Evolutionary conservation across 805 yeast genomes (phyloP), one percentile per base, ranked within the genome.

Genomic region (Pichia kluyveri): DNA sequence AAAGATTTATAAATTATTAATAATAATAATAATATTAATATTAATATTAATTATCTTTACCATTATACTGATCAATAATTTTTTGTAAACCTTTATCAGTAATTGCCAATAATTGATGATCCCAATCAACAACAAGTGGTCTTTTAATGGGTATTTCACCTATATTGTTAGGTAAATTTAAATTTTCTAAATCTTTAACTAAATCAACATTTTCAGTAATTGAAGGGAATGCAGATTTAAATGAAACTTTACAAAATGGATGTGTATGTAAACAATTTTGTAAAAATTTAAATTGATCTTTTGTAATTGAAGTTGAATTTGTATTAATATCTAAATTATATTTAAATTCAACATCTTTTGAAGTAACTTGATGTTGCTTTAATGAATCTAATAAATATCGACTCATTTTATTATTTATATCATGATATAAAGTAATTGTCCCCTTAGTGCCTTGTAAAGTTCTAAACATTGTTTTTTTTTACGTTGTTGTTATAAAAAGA

Each of bases 41-140:
- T 15, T 15, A 8, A 10, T 28, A 9, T 28, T 30, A 30, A 11
- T 11, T 12, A 10, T 30, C 32, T 30, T 27, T 54, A 31, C 50
- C 51, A 38, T 60, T 56, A 45, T 70, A 69, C 54, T 68, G 63
- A 42, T 65, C 67, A 52, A 78, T 61, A 45, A 79, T 70, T 45
- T 70, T 60, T 47, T 68, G 64, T 40, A 82, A 66, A 2, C 69
- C 62, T 7, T 62, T 56, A 43, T 68, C 71, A 53, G 76, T 71
- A 39, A 74, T 71, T 2, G 86, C 85, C 26, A 79, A 66, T 59
- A 69, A 58, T 44, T 73, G 71, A 54, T 77, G 70, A 53, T 75
- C 78, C 85, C 86, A 81, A 61, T 81, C 85, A 15, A 81, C 82
- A 17, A 79, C 66, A 41, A 78, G 62, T 1, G 83, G 83, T 1